phyloP scores from a whole-genome alignment of 345 rosid species.

The Eucalyptus paniculata region DNA sequence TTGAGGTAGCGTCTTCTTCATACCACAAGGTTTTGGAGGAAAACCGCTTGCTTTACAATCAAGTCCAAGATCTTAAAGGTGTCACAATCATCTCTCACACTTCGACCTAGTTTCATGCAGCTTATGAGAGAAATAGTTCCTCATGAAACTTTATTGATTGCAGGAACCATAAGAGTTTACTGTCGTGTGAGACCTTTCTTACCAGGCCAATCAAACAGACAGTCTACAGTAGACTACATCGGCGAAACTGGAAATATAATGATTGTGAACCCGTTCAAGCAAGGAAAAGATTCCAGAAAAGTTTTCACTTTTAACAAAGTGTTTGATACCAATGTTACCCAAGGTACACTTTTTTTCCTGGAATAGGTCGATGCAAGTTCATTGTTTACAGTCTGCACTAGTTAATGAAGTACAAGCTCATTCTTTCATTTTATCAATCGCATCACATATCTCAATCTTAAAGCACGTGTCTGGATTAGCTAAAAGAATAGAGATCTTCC shows the following conservation, averaged over 20 bases:
- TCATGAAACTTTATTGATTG: background rate
- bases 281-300: constrained; percentile 81
- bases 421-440: background rate
- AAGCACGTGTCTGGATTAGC: background rate
- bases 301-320: constrained; percentile 84
- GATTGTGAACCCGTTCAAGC: constrained; percentile 79
- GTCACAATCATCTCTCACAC: background rate
- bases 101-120: background rate
- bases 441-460: background rate
- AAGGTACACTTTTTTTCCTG: constrained; percentile 31
- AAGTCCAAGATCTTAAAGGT: constrained; percentile 99
- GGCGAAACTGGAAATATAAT: constrained; percentile 97
- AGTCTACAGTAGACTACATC: constrained; percentile 75
- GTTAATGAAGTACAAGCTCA: background rate
- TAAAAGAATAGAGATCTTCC: background rate
- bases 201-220: constrained; percentile 43
- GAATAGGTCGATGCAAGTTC: background rate
- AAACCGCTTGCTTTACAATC: constrained; percentile 88
- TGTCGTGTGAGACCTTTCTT: constrained; percentile 90
- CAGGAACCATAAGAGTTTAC: constrained; percentile 86
- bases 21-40: constrained; percentile 86
- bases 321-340: constrained; percentile 58
- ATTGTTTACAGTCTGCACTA: background rate
- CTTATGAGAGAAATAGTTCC: background rate
- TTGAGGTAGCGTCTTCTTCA: constrained; percentile 69